phyloP scores from a whole-genome alignment of 768 basidiomycete genomes.

The Gymnopilus dilepis region DNA sequence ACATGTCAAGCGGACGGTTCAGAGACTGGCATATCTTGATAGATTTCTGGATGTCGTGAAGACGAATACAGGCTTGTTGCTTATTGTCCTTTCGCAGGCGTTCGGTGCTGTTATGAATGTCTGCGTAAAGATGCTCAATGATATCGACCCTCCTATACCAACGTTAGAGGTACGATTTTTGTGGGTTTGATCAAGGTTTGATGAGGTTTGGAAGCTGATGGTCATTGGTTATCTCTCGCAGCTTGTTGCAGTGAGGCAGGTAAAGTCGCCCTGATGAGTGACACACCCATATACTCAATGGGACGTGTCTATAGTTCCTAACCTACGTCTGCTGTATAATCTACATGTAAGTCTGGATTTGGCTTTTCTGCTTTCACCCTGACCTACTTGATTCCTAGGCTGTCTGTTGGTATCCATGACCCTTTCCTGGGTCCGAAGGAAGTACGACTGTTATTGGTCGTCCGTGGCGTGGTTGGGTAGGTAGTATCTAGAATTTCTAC shows the following conservation, averaged over 20 bases:
- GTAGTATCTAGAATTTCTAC: not conserved
- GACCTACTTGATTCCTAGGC: conserved; percentile 1
- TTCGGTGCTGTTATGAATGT: conserved; percentile 68
- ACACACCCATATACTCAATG: not conserved
- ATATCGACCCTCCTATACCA: conserved; percentile 61
- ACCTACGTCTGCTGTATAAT: conserved; percentile 54
- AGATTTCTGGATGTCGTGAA: not conserved
- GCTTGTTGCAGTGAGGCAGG: conserved; percentile 26
- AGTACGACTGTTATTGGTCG: conserved; percentile 59
- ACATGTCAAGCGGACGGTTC: not conserved
- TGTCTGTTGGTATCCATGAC: conserved; percentile 35
- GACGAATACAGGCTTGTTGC: conserved; percentile 61
- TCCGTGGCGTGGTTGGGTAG: conserved; percentile 68
- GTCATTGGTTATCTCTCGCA: conserved; percentile 41
- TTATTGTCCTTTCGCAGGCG: conserved; percentile 60
- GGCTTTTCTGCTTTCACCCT: too few relatives aligned
- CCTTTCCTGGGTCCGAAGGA: conserved; percentile 74
- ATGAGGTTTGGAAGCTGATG: too few relatives aligned
- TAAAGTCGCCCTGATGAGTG: conserved; percentile 20
- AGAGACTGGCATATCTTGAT: not conserved
- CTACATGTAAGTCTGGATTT: conserved; percentile 52
- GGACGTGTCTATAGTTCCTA: conserved; percentile 10
- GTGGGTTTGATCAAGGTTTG: too few relatives aligned
- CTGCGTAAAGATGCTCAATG: conserved; percentile 65
- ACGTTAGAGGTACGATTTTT: conserved; percentile 53